Conservation (phyloP, 352 stramenopile species). For the Phytophthora ohioensis region DNA sequence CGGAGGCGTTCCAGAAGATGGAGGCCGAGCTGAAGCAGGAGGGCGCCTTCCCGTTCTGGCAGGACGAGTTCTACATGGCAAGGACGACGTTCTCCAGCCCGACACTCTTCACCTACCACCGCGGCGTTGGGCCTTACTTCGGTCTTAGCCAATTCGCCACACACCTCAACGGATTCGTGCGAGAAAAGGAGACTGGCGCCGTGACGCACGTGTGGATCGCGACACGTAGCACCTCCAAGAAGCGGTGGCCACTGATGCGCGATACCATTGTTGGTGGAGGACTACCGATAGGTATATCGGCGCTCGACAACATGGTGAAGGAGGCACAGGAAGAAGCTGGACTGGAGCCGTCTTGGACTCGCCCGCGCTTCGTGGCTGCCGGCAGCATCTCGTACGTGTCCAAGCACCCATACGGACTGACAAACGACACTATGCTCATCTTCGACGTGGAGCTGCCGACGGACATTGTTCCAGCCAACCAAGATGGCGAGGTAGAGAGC, state of each 20-base stretch:
- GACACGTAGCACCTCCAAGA: slow-evolving; percentile 58
- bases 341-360: slow-evolving; percentile 48
- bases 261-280: slow-evolving; percentile 76
- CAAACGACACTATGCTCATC: slow-evolving; percentile 78
- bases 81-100: slow-evolving; percentile 52
- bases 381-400: slow-evolving; percentile 69
- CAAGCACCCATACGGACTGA: slow-evolving; percentile 61
- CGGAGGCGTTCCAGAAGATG: slow-evolving; percentile 57
- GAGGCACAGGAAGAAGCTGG: slow-evolving; percentile 72
- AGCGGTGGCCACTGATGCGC: slow-evolving; percentile 56
- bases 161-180: slow-evolving; percentile 78
- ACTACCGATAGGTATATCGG: slow-evolving; percentile 54
- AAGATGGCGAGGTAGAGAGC: slow-evolving; percentile 68
- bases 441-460: slow-evolving; percentile 69
- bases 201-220: slow-evolving; percentile 73
- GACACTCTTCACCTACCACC: slow-evolving; percentile 71
- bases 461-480: slow-evolving; percentile 48
- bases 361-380: slow-evolving; percentile 40
- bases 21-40: slow-evolving; percentile 54
- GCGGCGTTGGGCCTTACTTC: slow-evolving; percentile 69
- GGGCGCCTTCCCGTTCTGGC: slow-evolving; percentile 59
- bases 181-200: slow-evolving; percentile 26
- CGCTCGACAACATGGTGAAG: slow-evolving; percentile 80
- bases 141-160: slow-evolving; percentile 74
- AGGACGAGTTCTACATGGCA: slow-evolving; percentile 70